A percentile compares a stretch with the other conserved stretches of the same genome.
Evolutionary conservation across 2,329 filamentous ascomycete genomes (phyloP).

Genomic region (Cladosporium austrohemisphaericum): DNA sequence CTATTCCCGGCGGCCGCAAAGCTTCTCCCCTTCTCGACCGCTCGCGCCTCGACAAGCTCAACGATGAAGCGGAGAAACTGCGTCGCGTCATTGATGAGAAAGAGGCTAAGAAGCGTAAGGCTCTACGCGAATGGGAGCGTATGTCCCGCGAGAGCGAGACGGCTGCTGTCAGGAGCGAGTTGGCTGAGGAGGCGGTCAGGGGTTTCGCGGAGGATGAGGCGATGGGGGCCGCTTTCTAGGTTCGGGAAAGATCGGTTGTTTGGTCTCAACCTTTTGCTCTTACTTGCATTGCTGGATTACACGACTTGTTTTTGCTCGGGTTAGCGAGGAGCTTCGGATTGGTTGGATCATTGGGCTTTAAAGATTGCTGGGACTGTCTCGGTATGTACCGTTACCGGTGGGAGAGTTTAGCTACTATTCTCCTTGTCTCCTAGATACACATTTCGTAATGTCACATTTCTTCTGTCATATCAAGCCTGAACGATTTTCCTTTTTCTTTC

Average conservation of each 20-base stretch:
- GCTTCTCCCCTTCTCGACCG: conserved; percentile 42
- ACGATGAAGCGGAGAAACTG: conserved; percentile 46
- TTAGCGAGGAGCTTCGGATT: conserved; percentile 3
- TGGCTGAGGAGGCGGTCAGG: conserved; percentile 46
- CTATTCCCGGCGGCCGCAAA: conserved; percentile 43
- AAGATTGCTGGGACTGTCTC: too few relatives aligned
- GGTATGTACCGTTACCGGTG: too few relatives aligned
- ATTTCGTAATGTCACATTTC: too few relatives aligned
- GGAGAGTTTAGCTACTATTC: too few relatives aligned
- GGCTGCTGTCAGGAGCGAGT: conserved; percentile 42
- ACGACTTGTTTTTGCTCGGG: neutral
- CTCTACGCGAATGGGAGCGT: conserved; percentile 45
- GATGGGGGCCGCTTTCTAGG: conserved; percentile 31
- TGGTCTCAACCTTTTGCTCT: neutral
- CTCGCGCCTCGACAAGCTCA: conserved; percentile 42
- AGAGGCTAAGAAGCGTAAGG: conserved; percentile 42
- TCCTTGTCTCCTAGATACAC: too few relatives aligned
- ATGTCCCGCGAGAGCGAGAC: conserved; percentile 43
- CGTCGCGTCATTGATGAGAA: conserved; percentile 45
- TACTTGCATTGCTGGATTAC: neutral
- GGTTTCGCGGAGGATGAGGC: conserved; percentile 39
- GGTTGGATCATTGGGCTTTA: too few relatives aligned
- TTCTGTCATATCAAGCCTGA: too few relatives aligned
- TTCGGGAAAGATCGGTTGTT: too few relatives aligned
- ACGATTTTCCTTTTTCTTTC: too few relatives aligned